These are phyloP conservation scores for Corymbia maculata DNA, from an alignment of 345 rosid genomes.

Conservation along the genomic window DNA sequence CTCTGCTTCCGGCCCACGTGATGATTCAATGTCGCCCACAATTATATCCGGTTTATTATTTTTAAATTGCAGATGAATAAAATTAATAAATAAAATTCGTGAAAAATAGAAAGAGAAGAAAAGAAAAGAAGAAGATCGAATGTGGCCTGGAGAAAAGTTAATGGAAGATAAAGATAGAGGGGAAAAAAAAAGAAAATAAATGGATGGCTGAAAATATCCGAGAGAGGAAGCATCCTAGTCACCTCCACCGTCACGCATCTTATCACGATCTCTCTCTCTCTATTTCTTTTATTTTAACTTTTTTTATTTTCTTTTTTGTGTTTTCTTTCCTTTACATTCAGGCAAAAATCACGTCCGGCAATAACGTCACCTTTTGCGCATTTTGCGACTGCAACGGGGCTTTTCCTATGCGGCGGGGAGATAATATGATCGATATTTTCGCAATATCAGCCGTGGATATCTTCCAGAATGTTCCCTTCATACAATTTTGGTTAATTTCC, in stretches of 20 bases:
- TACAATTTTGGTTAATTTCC: background rate
- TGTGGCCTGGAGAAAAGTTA: background rate
- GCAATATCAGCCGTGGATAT: background rate
- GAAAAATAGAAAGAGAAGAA: background rate
- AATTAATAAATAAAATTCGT: background rate
- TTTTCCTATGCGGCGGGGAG: background rate
- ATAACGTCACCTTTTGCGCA: background rate
- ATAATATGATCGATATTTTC: background rate
- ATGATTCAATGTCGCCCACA: background rate
- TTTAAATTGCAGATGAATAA: background rate
- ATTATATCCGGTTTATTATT: background rate
- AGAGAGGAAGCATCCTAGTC: background rate
- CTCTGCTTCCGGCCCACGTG: conserved; percentile 1
- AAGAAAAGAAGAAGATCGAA: background rate
- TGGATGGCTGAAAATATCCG: background rate
- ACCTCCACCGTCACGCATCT: background rate
- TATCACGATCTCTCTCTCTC: background rate
- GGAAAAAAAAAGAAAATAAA: background rate
- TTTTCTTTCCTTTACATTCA: background rate
- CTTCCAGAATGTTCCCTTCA: background rate
- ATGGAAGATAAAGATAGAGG: background rate
- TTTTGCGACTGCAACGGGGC: background rate
- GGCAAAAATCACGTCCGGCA: background rate
- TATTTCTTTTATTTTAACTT: background rate
- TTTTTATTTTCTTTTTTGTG: background rate